These are phyloP conservation scores for Gossypium gossypioides DNA, from an alignment of 441 rosid species.

Conservation along the genomic window DNA sequence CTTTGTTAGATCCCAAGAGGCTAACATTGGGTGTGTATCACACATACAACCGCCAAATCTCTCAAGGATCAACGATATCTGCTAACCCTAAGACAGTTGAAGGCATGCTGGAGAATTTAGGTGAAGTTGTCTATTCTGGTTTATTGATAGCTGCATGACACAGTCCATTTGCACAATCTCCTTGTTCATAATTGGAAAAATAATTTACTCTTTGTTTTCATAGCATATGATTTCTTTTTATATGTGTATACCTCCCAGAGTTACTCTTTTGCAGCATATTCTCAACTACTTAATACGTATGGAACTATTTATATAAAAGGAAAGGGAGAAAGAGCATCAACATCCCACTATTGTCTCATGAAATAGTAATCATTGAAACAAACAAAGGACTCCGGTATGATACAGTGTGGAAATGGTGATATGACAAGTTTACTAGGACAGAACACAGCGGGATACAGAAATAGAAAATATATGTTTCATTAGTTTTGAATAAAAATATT, in stretches of 20 bases:
- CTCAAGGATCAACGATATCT: constrained; percentile 43
- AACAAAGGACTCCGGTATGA: background rate
- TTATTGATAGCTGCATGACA: constrained; percentile 4
- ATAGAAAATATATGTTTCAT: background rate
- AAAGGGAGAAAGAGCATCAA: background rate
- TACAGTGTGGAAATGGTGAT: background rate
- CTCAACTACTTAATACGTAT: background rate
- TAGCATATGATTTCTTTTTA: background rate
- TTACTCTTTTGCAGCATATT: background rate
- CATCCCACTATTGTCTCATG: background rate
- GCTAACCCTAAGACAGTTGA: constrained; percentile 72
- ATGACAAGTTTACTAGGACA: background rate
- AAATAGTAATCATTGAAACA: background rate
- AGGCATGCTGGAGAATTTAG: constrained; percentile 83
- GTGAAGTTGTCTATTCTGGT: constrained; percentile 32
- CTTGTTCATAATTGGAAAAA: background rate
- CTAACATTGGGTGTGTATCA: constrained; percentile 59
- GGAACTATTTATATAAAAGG: background rate
- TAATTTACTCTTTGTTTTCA: background rate
- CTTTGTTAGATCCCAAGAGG: constrained; percentile 85
- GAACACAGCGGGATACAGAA: background rate
- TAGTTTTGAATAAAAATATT: background rate
- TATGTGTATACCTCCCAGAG: background rate
- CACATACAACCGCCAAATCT: constrained; percentile 45
- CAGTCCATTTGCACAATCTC: background rate